These are phyloP conservation scores for Globisporangium spinosum DNA, from an alignment of 352 stramenopile genomes.

Conservation along the genomic window DNA sequence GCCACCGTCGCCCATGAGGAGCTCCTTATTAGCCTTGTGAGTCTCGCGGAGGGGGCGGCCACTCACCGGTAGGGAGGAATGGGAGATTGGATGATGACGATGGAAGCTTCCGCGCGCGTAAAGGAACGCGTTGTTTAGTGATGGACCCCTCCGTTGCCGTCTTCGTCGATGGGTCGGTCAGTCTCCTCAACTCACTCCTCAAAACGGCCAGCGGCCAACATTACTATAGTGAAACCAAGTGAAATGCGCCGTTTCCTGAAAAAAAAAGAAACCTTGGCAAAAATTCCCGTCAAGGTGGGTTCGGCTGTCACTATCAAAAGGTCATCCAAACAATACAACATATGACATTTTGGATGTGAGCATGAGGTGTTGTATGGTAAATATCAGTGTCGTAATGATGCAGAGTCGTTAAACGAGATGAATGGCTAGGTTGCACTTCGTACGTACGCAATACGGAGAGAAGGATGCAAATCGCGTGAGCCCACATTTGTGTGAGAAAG, in stretches of 20 bases:
- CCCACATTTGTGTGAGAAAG: not conserved
- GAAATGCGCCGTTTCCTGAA: not conserved
- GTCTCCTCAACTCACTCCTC: not conserved
- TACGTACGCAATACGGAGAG: not conserved
- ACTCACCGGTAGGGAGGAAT: not conserved
- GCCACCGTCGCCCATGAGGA: slow-evolving; percentile 3
- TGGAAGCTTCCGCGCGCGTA: not conserved
- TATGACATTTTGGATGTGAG: not conserved
- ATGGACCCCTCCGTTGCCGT: not conserved
- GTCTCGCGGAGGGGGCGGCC: not conserved
- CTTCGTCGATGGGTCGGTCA: too few species aligned
- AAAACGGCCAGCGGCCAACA: not conserved
- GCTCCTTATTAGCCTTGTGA: not conserved
- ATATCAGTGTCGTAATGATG: not conserved
- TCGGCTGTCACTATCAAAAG: not conserved
- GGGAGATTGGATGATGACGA: not conserved
- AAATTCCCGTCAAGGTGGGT: not conserved
- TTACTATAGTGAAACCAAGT: not conserved
- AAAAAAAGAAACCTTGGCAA: not conserved
- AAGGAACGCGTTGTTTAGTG: not conserved
- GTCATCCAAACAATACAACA: too few species aligned
- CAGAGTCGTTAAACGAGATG: not conserved
- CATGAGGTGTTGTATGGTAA: not conserved
- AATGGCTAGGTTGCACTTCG: not conserved
- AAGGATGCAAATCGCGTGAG: not conserved